Percentiles rank a stretch among this genome's conserved stretches.
Evolutionary conservation across 352 stramenopile species (phyloP).

Genomic region (Globisporangium echinulatum): DNA sequence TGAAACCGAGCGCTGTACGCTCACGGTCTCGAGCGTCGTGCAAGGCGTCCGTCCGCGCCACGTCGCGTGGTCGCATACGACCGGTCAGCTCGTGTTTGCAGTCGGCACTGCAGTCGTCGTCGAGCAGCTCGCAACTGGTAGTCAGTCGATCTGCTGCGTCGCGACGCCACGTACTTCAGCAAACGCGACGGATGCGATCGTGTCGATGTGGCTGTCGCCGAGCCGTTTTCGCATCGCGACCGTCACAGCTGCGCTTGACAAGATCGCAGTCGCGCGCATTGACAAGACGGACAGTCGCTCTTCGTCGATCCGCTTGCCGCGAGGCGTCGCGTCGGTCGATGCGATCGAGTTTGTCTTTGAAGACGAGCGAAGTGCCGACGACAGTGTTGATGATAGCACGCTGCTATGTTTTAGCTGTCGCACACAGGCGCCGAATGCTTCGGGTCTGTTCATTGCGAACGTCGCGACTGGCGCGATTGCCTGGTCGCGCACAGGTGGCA

Average conservation of each 20-base stretch:
- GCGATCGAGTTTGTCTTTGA: conserved; percentile 11
- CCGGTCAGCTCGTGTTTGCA: conserved; percentile 25
- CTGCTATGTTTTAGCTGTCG: conserved; percentile 9
- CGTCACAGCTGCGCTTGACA: conserved; percentile 18
- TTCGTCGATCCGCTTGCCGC: conserved; percentile 1
- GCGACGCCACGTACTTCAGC: no score
- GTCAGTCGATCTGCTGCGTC: conserved; percentile 11
- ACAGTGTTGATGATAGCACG: neutral
- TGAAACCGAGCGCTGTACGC: neutral
- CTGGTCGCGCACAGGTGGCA: neutral
- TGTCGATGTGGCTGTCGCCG: conserved; percentile 23
- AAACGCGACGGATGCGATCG: conserved; percentile 13
- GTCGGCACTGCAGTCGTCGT: conserved; percentile 20
- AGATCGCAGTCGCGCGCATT: conserved; percentile 11
- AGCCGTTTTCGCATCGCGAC: conserved; percentile 14
- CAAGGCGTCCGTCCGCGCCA: conserved; percentile 8
- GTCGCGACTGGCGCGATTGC: neutral
- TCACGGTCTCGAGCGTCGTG: conserved; percentile 7
- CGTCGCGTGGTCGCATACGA: conserved; percentile 27
- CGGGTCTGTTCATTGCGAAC: neutral
- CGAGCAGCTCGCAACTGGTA: conserved; percentile 25
- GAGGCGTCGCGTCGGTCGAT: neutral
- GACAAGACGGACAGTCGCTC: neutral
- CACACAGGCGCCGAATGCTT: neutral
- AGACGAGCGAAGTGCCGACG: neutral